Base-by-base conservation (phyloP, 2,329 filamentous ascomycete genomes). In the Diaporthe velutina region DNA sequence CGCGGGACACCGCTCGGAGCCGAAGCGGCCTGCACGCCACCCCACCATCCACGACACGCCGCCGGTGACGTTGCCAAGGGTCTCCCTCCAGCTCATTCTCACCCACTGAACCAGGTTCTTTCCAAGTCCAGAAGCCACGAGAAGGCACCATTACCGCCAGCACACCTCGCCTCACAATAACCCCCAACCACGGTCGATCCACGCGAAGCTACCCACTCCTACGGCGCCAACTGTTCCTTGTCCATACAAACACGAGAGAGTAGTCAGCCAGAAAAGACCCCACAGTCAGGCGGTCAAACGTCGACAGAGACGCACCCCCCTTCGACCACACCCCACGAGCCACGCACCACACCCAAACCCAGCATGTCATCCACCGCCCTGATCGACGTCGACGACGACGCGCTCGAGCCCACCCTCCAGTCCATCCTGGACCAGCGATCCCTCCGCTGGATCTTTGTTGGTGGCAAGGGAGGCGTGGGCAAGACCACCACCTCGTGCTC, bases 401-500 rank as follows among this genome's bases (percentile, higher is more conserved):
- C 91, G 80, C 92, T 98, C 87, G 96, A 98, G 87, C 96, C 97
- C 64, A 95, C 94, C 70, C 94, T 99, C 81, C 94, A 98, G 87
- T 94, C 94, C 78, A 95, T 99, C 82, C 92, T 99, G 81, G 95
- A 98, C 88, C 97, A 99, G 85, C 95, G 95, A 85, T 93, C 94
- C 45, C 92, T 99, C 73, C 95, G 97, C 83, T 99, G 97, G 97
- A 98, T 99, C 86, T 99, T 99, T 81, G 97, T 99, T 76, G 97
- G 97, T 81, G 97, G 97, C 79, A 99, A 99, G 87, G 97, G 97
- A 81, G 97, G 97, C 83, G 97, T 99, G 60, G 97, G 97, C 84
- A 99, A 99, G 89, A 99, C 97, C 38, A 99, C 97, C n/a, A 99
- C 97, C 22, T 98, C 96, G 10, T 99, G 97, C 87, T 98, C 96